phyloP scores from a whole-genome alignment of 805 yeast genomes.

The Myxozyma sirexii region DNA sequence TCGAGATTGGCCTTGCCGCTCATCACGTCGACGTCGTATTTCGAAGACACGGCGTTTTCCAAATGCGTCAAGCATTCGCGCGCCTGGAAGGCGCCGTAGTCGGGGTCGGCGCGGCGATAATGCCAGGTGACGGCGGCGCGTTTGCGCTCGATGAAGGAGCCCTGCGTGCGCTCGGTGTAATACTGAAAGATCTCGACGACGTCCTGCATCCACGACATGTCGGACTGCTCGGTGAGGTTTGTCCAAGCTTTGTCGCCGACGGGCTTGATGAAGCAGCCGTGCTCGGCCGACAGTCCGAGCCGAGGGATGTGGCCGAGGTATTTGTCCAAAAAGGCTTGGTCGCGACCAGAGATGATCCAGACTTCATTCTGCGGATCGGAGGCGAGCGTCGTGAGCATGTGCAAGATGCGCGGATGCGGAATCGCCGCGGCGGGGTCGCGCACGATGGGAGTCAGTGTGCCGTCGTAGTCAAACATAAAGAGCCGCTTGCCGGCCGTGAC shows the following conservation, averaged over 20 bases:
- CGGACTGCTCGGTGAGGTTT: conserved; percentile 76
- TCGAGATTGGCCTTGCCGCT: conserved; percentile 96
- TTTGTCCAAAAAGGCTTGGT: conserved; percentile 81
- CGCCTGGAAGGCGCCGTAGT: conserved; percentile 86
- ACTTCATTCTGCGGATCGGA: conserved; percentile 80
- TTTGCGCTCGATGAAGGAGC: conserved; percentile 81
- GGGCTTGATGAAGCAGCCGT: conserved; percentile 92
- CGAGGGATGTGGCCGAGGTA: conserved; percentile 73
- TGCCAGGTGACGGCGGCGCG: conserved; percentile 98
- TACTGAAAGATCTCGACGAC: conserved; percentile 73
- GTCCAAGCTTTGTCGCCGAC: conserved; percentile 65
- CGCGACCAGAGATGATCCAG: conserved; percentile 97
- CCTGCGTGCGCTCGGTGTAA: conserved; percentile 88
- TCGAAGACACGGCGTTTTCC: conserved; percentile 57
- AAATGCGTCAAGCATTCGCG: conserved; percentile 68
- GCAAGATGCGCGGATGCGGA: conserved; percentile 73
- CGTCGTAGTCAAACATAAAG: conserved; percentile 94
- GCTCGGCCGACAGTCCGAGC: conserved; percentile 92
- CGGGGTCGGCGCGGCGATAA: conserved; percentile 92
- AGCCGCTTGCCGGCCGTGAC: conserved; percentile 62
- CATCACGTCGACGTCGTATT: conserved; percentile 91
- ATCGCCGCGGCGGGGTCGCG: conserved; percentile 98
- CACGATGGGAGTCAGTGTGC: conserved; percentile 95
- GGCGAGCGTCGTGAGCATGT: conserved; percentile 60
- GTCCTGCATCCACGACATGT: conserved; percentile 92